Base-by-base conservation (phyloP, 2,329 filamentous ascomycete genomes). In the Hymenoscyphus infarciens region DNA sequence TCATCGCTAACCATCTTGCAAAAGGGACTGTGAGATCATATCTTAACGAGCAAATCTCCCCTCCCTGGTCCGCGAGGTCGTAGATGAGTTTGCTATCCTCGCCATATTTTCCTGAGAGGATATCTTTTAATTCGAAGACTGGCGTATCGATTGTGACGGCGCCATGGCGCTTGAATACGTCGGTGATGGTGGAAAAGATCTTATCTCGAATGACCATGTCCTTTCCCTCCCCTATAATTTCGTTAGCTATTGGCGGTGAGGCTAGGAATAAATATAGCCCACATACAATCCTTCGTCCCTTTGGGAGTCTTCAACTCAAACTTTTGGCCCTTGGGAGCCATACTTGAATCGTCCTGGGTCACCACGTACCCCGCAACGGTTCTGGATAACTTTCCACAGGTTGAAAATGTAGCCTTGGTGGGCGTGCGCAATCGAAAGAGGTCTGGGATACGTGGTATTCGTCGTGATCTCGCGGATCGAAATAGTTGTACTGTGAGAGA, bases 21-120 rank as follows among this genome's bases (percentile, higher is more conserved):
- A 97, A 95, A 35, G 92, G 92, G 11, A 96, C 92, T 1, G 92
- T 96, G 69, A 96, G 79, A 73, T 96, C 92, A 78, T 95, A 96
- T 71, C 92, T 87, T 66, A 96, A 81, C 25, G 91, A 92, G 77
- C 88, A 91, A 64, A 92, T 81, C 79, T 96, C 92, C 67, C 92
- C 91, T 71, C 92, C 91, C 75, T 96, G 92, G 74, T 96, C 91
- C 73, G 89, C 87, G 67, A 95, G 83, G 75, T 96, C 90, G 78
- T 96, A 96, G 77, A 96, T 96, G 75, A 96, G 87, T 77, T 94
- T 94, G 73, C 88, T 91, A 77, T 96, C 92, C 79, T 96, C 92
- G 75, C 92, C 92, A 80, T 96, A 96, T 80, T 96, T 96, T 65
- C 91, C 92, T 22, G 91, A 83, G 45, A 96, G 83, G 67, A 96